Evolutionary conservation across 1,284 basidiomycete genomes (phyloP).

Genomic region (Mycena citricolor): DNA sequence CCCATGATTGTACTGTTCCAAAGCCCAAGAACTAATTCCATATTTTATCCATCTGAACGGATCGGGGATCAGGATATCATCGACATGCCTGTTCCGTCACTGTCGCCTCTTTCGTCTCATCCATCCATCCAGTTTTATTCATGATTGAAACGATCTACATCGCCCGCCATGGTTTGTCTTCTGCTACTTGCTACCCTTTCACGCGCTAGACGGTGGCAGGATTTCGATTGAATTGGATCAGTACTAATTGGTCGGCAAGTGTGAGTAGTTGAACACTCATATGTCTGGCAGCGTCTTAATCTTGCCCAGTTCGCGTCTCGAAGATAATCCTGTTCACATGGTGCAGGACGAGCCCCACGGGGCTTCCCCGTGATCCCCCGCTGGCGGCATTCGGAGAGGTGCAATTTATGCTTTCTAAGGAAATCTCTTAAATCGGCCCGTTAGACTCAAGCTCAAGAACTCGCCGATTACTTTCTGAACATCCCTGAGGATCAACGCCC

Average conservation of each 20-base stretch:
- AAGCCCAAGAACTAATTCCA: no score
- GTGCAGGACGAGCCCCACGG: slow-evolving; percentile 64
- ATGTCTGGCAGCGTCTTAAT: no score
- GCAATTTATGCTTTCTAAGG: slow-evolving; percentile 12
- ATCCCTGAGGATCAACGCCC: slow-evolving; percentile 70
- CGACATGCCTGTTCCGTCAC: no score
- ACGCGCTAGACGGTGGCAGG: slow-evolving; percentile 40
- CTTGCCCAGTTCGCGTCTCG: no score
- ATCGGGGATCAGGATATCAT: no score
- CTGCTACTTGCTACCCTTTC: background rate
- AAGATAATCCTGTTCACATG: no score
- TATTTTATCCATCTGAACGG: no score
- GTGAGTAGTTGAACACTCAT: slow-evolving; percentile 1
- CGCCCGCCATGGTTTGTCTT: slow-evolving; percentile 67
- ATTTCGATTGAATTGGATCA: slow-evolving; percentile 74
- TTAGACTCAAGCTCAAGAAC: slow-evolving; percentile 73
- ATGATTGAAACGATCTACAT: slow-evolving; percentile 78
- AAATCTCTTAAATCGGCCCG: slow-evolving; percentile 3
- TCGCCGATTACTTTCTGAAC: slow-evolving; percentile 62
- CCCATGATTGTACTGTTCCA: slow-evolving; percentile 1
- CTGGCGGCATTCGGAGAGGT: slow-evolving; percentile 77
- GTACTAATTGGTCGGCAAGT: slow-evolving; percentile 54
- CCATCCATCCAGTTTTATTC: no score
- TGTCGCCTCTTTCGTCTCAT: no score
- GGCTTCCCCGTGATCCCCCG: slow-evolving; percentile 74